A percentile compares a stretch with the other conserved stretches of the same genome.
phyloP scores from a whole-genome alignment of 2,329 filamentous ascomycete species.

The Berkeleyomyces rouxiae region DNA sequence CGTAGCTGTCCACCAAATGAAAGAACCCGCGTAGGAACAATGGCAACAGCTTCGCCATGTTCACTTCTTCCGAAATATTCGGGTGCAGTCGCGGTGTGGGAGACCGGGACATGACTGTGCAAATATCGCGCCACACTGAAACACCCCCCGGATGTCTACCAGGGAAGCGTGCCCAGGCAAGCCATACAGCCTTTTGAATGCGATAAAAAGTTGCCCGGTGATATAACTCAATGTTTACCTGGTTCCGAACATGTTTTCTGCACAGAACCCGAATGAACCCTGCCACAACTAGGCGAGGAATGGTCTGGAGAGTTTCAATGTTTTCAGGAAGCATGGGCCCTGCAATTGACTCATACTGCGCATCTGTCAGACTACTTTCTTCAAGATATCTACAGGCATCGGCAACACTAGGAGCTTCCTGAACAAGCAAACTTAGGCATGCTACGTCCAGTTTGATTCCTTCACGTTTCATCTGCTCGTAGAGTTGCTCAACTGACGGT shows the following conservation, averaged over 20 bases:
- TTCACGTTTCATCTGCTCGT: conserved; percentile 36
- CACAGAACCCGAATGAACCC: conserved; percentile 13
- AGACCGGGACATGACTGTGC: neutral
- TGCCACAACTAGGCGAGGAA: conserved; percentile 12
- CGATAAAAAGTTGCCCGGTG: conserved; percentile 10
- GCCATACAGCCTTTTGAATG: conserved; percentile 12
- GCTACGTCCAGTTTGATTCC: conserved; percentile 31
- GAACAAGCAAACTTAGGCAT: conserved; percentile 39
- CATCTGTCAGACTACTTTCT: conserved; percentile 1
- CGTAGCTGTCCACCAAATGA: conserved; percentile 8
- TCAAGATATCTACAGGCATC: conserved; percentile 5
- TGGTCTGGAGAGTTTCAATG: neutral
- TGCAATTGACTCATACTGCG: conserved; percentile 1
- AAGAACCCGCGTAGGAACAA: conserved; percentile 7
- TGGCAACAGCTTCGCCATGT: conserved; percentile 2
- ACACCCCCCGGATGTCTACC: conserved; percentile 1
- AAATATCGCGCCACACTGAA: conserved; percentile 2
- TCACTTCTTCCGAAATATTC: conserved; percentile 5
- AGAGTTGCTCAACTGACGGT: conserved; percentile 42
- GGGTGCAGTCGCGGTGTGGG: conserved; percentile 10
- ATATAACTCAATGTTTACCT: conserved; percentile 3
- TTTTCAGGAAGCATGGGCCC: conserved; percentile 14
- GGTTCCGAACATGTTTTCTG: conserved; percentile 9
- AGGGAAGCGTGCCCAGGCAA: conserved; percentile 6
- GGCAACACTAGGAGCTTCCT: conserved; percentile 26